Conservation (phyloP, 495 filamentous ascomycete genomes). For the Cercophora scortea region DNA sequence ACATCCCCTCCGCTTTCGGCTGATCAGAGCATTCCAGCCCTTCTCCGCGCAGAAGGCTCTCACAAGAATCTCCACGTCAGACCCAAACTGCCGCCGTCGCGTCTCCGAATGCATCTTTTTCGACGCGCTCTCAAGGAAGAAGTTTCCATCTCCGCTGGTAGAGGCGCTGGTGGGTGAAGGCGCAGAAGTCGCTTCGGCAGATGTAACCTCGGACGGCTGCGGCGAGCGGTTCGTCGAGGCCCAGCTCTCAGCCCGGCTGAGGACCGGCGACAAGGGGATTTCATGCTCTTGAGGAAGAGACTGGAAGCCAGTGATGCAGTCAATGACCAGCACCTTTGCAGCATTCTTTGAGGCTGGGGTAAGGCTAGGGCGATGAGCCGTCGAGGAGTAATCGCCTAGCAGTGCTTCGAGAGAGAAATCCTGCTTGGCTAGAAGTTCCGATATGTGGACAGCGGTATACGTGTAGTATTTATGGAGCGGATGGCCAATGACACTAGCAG, state of each 20-base stretch:
- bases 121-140: constrained; percentile 20
- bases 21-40: constrained; percentile 62
- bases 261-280: constrained; percentile 27
- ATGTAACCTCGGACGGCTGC: background rate
- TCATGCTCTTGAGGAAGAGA: constrained; percentile 29
- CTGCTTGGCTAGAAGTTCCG: constrained; percentile 38
- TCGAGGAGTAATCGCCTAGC: constrained; percentile 24
- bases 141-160: background rate
- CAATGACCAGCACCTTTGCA: constrained; percentile 43
- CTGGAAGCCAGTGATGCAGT: constrained; percentile 44
- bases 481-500: constrained; percentile 44
- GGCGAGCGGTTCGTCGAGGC: constrained; percentile 3
- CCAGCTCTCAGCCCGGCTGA: constrained; percentile 21
- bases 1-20: constrained; percentile 54
- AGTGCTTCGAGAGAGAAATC: constrained; percentile 34
- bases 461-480: constrained; percentile 55
- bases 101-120: constrained; percentile 43
- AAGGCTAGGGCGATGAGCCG: constrained; percentile 20
- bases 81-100: constrained; percentile 43
- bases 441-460: constrained; percentile 48
- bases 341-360: constrained; percentile 14
- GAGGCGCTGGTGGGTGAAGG: background rate
- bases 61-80: constrained; percentile 55
- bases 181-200: background rate
- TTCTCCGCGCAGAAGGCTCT: constrained; percentile 62